Evolutionary conservation across 495 filamentous ascomycete species (phyloP).

Genomic region (Xylaria acuta): DNA sequence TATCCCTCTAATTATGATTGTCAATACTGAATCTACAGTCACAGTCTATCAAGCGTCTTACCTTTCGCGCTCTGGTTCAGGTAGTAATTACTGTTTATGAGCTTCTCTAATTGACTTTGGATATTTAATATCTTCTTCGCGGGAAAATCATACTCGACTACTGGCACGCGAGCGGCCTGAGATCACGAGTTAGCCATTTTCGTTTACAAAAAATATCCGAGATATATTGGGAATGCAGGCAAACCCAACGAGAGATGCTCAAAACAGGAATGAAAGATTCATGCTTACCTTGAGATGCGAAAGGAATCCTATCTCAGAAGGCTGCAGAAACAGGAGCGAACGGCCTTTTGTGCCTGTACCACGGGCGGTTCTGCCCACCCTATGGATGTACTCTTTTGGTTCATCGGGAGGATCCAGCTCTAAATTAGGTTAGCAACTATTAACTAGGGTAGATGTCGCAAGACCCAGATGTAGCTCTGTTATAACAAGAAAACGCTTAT

Average conservation of each 20-base stretch:
- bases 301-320: constrained; percentile 89
- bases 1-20: constrained; percentile 55
- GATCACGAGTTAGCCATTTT: not conserved
- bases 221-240: not conserved
- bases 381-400: constrained; percentile 92
- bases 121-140: constrained; percentile 90
- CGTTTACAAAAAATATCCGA: not conserved
- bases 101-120: constrained; percentile 92
- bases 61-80: constrained; percentile 79
- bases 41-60: not conserved
- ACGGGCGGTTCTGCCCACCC: constrained; percentile 92
- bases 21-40: not conserved
- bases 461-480: not conserved
- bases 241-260: not conserved
- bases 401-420: constrained; percentile 96
- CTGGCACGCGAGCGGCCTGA: constrained; percentile 80
- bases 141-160: constrained; percentile 96
- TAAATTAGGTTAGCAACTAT: not conserved
- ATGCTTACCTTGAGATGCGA: constrained; percentile 72
- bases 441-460: not conserved
- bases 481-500: not conserved
- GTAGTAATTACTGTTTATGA: constrained; percentile 95
- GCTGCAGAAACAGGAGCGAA: constrained; percentile 90
- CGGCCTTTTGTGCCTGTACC: constrained; percentile 83
- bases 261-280: not conserved